Percentiles rank a stretch among this genome's conserved stretches.
Conservation (phyloP, 2,329 filamentous ascomycete species). For the Curvularia lunata region DNA sequence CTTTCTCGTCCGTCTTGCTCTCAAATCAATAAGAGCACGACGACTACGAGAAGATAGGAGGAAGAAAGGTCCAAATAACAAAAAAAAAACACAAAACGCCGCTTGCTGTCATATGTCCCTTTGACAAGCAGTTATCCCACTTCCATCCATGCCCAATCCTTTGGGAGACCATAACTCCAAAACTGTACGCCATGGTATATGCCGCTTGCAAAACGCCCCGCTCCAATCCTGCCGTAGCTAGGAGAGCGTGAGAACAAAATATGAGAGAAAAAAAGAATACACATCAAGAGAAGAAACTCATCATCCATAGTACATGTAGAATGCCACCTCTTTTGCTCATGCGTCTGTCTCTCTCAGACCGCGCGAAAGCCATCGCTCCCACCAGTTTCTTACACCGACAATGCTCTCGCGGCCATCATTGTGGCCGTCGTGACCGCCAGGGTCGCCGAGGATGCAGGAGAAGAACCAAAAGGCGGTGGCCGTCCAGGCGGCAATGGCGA, state of each 20-base stretch:
- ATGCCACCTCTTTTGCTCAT: constrained; percentile 3
- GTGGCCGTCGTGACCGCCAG: constrained; percentile 63
- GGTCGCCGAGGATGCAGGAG: constrained; percentile 66
- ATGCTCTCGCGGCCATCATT: constrained; percentile 68
- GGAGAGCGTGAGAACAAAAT: constrained; percentile 1
- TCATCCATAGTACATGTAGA: not conserved
- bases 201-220: constrained; percentile 26
- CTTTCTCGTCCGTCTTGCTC: too few species aligned
- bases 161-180: constrained; percentile 1
- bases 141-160: constrained; percentile 10
- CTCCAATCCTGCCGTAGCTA: constrained; percentile 14
- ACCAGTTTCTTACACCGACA: constrained; percentile 64
- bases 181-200: constrained; percentile 29
- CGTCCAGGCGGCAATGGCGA: constrained; percentile 64
- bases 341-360: constrained; percentile 35
- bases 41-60: not conserved
- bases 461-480: constrained; percentile 68
- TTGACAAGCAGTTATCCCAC: constrained; percentile 16
- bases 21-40: too few species aligned
- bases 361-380: constrained; percentile 63
- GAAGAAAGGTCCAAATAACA: not conserved
- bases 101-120: constrained; percentile 20
- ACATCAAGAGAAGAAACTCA: constrained; percentile 4
- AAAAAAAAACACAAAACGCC: constrained; percentile 24
- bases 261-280: not conserved